These are phyloP conservation scores for Biscogniauxia sp. DNA, from an alignment of 2,329 filamentous ascomycete species.

Conservation along the genomic window DNA sequence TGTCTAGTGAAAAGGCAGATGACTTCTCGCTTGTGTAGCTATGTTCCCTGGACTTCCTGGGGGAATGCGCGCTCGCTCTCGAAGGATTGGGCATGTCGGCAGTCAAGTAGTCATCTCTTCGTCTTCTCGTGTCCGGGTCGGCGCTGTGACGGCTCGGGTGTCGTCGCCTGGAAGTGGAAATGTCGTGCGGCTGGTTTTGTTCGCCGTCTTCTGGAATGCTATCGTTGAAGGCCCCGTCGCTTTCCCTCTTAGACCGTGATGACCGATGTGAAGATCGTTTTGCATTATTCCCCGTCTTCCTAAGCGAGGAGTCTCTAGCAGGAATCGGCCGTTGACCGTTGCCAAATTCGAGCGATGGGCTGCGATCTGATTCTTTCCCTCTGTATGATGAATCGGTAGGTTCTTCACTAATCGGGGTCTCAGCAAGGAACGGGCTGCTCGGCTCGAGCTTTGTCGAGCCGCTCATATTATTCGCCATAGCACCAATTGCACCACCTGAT, in stretches of 20 bases:
- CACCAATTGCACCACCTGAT: slow-evolving; percentile 40
- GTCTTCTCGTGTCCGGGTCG: slow-evolving; percentile 21
- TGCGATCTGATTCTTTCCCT: slow-evolving; percentile 17
- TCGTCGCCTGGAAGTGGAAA: slow-evolving; percentile 19
- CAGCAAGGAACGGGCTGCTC: slow-evolving; percentile 44
- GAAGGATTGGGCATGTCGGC: slow-evolving; percentile 30
- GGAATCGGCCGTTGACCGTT: slow-evolving; percentile 49
- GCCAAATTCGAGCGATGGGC: slow-evolving; percentile 22
- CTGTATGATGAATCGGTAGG: slow-evolving; percentile 28
- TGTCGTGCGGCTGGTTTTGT: slow-evolving; percentile 19
- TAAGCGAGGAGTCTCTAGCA: slow-evolving; percentile 64
- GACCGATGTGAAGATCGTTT: slow-evolving; percentile 53
- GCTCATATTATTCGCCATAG: slow-evolving; percentile 39
- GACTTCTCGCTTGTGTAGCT: slow-evolving; percentile 23
- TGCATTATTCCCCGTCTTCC: slow-evolving; percentile 51
- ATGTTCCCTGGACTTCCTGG: slow-evolving; percentile 21
- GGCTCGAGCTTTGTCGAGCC: slow-evolving; percentile 39
- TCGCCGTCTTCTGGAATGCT: slow-evolving; percentile 45
- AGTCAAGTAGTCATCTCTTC: slow-evolving; percentile 28
- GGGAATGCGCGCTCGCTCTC: slow-evolving; percentile 20
- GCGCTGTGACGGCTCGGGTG: slow-evolving; percentile 24
- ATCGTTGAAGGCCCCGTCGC: slow-evolving; percentile 36
- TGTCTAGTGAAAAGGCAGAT: slow-evolving; percentile 22
- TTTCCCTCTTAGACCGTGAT: slow-evolving; percentile 49
- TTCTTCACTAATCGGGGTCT: slow-evolving; percentile 57